phyloP scores from a whole-genome alignment of 208 protist species.

The Naegleria fowleri region DNA sequence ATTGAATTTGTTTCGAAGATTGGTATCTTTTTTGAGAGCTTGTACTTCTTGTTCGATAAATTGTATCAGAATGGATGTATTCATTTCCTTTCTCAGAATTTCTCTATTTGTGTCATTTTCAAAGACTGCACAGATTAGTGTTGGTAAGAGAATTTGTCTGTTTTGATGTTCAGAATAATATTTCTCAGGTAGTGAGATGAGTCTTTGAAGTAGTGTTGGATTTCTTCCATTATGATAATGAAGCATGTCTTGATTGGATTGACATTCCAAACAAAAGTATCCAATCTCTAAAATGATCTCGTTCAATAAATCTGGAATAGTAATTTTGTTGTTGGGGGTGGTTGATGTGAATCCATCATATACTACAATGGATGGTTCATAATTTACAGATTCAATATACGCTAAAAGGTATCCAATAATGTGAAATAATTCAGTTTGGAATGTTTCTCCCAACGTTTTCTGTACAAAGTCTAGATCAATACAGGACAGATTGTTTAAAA shows the following conservation, averaged over 20 bases:
- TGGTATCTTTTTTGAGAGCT: background rate
- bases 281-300: background rate
- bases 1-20: background rate
- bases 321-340: background rate
- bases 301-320: background rate
- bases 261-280: background rate
- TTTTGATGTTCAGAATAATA: background rate
- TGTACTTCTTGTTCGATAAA: background rate
- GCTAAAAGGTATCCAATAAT: background rate
- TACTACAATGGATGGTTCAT: background rate
- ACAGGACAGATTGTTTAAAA: background rate
- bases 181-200: background rate
- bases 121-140: background rate
- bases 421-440: background rate
- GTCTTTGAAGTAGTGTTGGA: background rate
- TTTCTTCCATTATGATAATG: background rate
- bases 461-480: background rate
- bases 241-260: background rate
- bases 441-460: background rate
- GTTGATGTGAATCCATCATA: background rate
- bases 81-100: background rate
- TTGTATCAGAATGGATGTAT: background rate
- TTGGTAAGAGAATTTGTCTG: background rate
- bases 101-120: background rate
- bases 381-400: background rate